These are phyloP conservation scores for Botrytis deweyae DNA, from an alignment of 2,329 filamentous ascomycete genomes.

Conservation along the genomic window DNA sequence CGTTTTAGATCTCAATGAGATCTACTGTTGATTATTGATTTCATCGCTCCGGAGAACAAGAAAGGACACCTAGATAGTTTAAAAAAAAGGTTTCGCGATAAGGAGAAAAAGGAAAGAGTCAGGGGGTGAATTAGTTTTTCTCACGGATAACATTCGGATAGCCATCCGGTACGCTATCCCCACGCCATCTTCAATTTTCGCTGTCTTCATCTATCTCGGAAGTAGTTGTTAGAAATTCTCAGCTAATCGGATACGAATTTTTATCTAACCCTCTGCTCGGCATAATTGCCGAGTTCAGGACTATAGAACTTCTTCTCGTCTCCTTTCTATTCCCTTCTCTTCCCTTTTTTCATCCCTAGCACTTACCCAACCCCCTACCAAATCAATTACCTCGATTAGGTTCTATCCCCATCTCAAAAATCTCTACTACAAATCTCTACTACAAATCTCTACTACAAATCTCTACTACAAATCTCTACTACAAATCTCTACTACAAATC, in stretches of 20 bases:
- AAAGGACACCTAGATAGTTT: neutral
- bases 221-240: fast-evolving
- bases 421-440: too few relatives aligned
- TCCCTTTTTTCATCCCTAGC: too few relatives aligned
- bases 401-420: neutral
- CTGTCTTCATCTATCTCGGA: neutral
- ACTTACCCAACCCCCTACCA: neutral
- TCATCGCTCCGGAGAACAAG: neutral
- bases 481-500: neutral
- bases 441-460: neutral
- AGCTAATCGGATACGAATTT: neutral
- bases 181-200: neutral
- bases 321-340: neutral
- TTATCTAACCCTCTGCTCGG: too few relatives aligned
- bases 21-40: neutral
- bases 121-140: neutral
- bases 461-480: neutral
- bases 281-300: too few relatives aligned
- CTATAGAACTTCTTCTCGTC: too few relatives aligned
- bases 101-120: neutral
- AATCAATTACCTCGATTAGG: neutral
- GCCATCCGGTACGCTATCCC: too few relatives aligned
- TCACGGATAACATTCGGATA: neutral
- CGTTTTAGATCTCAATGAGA: neutral
- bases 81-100: neutral